phyloP scores from a whole-genome alignment of 768 basidiomycete genomes.

The Trametes meyenii region DNA sequence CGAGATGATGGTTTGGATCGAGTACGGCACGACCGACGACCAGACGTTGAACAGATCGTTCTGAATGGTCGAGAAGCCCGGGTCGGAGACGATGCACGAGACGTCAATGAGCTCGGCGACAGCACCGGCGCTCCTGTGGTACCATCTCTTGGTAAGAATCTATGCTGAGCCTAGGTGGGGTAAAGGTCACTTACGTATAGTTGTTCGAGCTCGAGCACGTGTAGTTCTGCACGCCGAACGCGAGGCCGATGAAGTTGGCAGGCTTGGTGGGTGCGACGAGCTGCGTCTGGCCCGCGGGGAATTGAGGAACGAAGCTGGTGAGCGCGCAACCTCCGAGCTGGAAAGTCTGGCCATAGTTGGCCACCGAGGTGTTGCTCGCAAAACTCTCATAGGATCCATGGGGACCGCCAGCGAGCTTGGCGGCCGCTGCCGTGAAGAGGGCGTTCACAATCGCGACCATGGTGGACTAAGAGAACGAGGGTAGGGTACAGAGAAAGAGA shows the following conservation, averaged over 20 bases:
- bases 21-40: constrained; percentile 13
- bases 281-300: constrained; percentile 36
- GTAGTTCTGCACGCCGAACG: constrained; percentile 57
- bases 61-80: constrained; percentile 27
- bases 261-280: constrained; percentile 41
- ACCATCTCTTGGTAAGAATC: background rate
- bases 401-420: background rate
- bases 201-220: constrained; percentile 44
- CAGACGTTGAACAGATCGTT: constrained; percentile 21
- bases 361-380: background rate
- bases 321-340: constrained; percentile 30
- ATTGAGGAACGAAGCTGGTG: constrained; percentile 26
- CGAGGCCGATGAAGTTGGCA: constrained; percentile 47
- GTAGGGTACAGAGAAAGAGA: background rate
- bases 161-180: background rate
- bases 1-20: constrained; percentile 29
- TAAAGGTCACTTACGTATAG: constrained; percentile 43
- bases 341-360: background rate
- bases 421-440: constrained; percentile 20
- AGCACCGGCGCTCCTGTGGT: constrained; percentile 45
- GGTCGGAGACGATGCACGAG: constrained; percentile 30
- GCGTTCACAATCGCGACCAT: constrained; percentile 24
- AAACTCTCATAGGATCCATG: no score
- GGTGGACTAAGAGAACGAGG: background rate
- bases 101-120: constrained; percentile 39